Base-by-base conservation (phyloP, 1,139 yeast species). In the Pichia sp. region DNA sequence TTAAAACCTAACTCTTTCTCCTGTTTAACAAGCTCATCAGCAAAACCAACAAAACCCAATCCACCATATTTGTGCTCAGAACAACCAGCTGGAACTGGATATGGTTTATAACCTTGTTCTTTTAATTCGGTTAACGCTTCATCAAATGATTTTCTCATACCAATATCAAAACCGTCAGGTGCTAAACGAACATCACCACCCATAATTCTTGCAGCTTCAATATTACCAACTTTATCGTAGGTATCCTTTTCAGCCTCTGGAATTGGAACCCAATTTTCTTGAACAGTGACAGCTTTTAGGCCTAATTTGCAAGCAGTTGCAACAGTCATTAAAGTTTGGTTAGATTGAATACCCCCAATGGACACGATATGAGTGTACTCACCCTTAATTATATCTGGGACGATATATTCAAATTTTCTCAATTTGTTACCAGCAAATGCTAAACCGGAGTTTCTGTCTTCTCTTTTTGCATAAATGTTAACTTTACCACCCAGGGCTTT, bases 251-350 rank as follows among this genome's bases (percentile, higher is more conserved):
- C 62, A 39, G 59, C 59, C 36, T 62, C 66, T 34, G 64, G 62
- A 53, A 62, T 60, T 42, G 64, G 65, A 35, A 64, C 67, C 67
- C 67, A 64, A 47, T 61, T 60, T 55, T 64, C 67, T 46, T 64
- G 67, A 26, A 64, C 64, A 27, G 65, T 59, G 31, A 63, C 65
- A 34, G 67, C 65, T 35, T 64, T 59, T 39, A 63, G 53, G 8
- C 67, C 67, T 35, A 64, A 46, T 47, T 64, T 64, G 43, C 66
- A 65, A n/a, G 67, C 67, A 39, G 64, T 64, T 18, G 67, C 67
- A 30, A 63, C 64, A 1, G 65, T 66, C 62, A 62, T 64, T 47
- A 66, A 56, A 8, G 67, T 64, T 53, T 64, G 67, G 43, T 63
- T 63, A 29, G 66, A 62, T 51, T 63, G 66, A 36, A 63, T 62